Evolutionary conservation across 192 early-diverging fungal species (phyloP), one percentile per base, ranked within the genome.

Genomic region (Coemansia sp.): DNA sequence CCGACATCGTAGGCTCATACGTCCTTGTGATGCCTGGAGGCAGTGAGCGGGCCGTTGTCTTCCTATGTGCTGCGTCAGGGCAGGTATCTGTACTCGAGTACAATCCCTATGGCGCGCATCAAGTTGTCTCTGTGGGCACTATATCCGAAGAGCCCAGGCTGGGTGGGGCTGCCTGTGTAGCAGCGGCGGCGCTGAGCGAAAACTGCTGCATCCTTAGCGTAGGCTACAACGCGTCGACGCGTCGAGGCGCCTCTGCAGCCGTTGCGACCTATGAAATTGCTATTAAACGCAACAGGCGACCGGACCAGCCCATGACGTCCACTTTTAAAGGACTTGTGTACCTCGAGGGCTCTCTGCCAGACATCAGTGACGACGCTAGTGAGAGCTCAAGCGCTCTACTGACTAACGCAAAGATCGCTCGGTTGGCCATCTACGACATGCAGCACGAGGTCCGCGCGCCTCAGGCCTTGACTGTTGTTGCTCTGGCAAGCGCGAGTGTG

Each of bases 71-170:
- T 6, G 69, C 41, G 6, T 69, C 72, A 10, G 78, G 78, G 0
- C 33, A 67, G 21, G 60, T 75, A 11, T 55, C 58, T n/a, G 62
- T 47, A 13, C 37, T 75, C 2, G 78, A 80, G 28, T 75, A 80
- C 66, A 45, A 61, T 25, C 45, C 78, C 18, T 80, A 69, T 47
- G 57, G 62, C 3, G 35, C 55, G 14, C 50, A 62, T 25, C 72
- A 65, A 18, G 21, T 48, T 13, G 39, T 61, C 18, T 42, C 62
- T 0, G 37, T 71, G 28, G 55, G 62, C 12, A 39, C 50, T 13
- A 28, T 67, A 1, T 35, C 65, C 2, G 62, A 62, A 13, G 45
- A 42, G 18, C 42, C 61, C 3, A 39, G 10, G 21, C 52, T 70
- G 12, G 72, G 77, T 3, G 62, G 65, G n/a, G 66, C 64, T 16